phyloP scores from a whole-genome alignment of 2,329 filamentous ascomycete genomes.

The Cladophialophora psammophila region DNA sequence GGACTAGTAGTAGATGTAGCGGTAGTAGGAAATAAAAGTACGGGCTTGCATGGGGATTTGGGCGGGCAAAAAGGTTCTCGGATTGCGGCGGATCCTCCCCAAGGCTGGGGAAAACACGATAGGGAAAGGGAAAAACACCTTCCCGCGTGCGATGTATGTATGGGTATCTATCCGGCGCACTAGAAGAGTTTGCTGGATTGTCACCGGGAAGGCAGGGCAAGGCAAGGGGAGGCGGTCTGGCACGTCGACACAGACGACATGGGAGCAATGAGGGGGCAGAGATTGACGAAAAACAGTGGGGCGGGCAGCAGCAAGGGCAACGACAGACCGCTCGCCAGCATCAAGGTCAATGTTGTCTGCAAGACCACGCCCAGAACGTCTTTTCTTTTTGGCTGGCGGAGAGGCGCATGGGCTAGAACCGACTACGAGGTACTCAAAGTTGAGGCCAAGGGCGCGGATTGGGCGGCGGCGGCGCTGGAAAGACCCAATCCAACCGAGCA shows the following conservation, averaged over 20 bases:
- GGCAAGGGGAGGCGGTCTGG: slow-evolving; percentile 9
- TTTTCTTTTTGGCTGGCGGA: slow-evolving; percentile 5
- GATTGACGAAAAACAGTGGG: slow-evolving; percentile 1
- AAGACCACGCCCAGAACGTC: not conserved
- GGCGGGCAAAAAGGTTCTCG: not conserved
- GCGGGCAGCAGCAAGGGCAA: not conserved
- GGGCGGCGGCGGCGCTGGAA: not conserved
- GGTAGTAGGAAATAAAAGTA: too few relatives aligned
- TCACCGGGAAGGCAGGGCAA: not conserved
- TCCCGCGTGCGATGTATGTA: not conserved
- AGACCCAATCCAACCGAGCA: too few relatives aligned
- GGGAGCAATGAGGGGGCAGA: slow-evolving; percentile 15
- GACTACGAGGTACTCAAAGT: not conserved
- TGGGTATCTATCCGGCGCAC: not conserved
- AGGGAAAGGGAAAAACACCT: not conserved
- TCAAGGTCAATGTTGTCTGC: too few relatives aligned
- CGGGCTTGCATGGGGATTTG: not conserved
- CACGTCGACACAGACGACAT: not conserved
- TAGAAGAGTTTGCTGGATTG: not conserved
- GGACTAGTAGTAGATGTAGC: too few relatives aligned
- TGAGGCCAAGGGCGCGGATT: not conserved
- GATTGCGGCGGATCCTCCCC: not conserved
- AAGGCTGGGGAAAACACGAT: not conserved
- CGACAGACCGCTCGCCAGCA: slow-evolving; percentile 20
- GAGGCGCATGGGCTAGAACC: slow-evolving; percentile 5